Evolutionary conservation across 257 asterid species (phyloP).

Genomic region (Solanum etuberosum): DNA sequence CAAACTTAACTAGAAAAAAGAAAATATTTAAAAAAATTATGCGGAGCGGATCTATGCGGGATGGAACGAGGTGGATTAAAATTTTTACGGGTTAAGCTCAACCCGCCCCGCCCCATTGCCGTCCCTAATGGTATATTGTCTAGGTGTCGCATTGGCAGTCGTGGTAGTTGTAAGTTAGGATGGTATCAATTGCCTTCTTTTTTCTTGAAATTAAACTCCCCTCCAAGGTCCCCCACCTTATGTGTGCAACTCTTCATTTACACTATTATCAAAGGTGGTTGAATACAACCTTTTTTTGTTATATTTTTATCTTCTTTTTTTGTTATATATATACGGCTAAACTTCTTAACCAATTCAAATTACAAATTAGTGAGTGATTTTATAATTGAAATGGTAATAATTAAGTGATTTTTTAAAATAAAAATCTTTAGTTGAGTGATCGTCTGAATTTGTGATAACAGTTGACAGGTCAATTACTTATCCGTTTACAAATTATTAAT

Average conservation of each 20-base stretch:
- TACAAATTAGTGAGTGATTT: no score
- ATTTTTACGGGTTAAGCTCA: no score
- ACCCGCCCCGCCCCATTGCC: no score
- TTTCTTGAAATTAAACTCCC: neutral
- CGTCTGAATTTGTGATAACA: neutral
- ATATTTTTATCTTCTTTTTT: neutral
- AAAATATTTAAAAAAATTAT: no score
- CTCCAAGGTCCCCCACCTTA: neutral
- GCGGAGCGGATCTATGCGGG: no score
- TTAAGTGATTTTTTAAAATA: neutral
- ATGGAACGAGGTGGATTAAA: no score
- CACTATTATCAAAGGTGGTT: neutral
- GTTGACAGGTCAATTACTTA: neutral
- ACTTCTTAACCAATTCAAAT: no score
- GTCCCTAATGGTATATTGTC: no score
- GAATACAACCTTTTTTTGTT: neutral
- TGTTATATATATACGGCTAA: neutral
- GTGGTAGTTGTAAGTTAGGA: neutral
- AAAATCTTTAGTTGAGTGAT: fast-evolving
- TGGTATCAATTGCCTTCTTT: neutral
- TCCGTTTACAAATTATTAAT: neutral
- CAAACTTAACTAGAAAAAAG: no score
- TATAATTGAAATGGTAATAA: neutral
- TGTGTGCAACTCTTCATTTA: neutral
- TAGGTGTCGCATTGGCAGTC: neutral